Percentiles rank a stretch among this genome's conserved stretches.
Conservation (phyloP, 2,329 filamentous ascomycete genomes). For the Aspergillus sp. region DNA sequence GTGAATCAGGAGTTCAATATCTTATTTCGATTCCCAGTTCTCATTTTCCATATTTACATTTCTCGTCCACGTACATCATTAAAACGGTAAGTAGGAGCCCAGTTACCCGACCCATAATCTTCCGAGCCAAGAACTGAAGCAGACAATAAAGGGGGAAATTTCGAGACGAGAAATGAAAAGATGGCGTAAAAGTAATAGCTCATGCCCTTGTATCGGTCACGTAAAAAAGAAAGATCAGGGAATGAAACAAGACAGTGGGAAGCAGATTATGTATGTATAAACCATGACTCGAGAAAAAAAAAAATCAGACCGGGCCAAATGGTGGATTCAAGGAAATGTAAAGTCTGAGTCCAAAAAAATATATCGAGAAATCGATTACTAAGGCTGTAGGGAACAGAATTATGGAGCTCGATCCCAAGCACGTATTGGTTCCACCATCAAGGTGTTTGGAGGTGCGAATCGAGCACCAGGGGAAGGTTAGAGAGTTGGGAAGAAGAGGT, state of each 20-base stretch:
- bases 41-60: conserved; percentile 34
- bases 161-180: neutral
- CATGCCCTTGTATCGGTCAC: neutral
- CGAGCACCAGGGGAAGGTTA: conserved; percentile 15
- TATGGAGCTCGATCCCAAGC: conserved; percentile 10
- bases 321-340: neutral
- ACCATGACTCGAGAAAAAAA: conserved; percentile 11
- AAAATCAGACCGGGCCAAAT: conserved; percentile 7
- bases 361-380: conserved; percentile 13
- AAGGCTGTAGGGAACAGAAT: conserved; percentile 7
- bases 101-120: conserved; percentile 25
- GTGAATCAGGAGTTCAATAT: neutral
- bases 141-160: conserved; percentile 1
- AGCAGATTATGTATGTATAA: conserved; percentile 19
- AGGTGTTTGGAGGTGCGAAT: conserved; percentile 27
- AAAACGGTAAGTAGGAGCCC: conserved; percentile 32
- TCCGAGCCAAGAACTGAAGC: conserved; percentile 17
- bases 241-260: conserved; percentile 1
- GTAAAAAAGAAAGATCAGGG: neutral
- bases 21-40: conserved; percentile 19
- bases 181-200: conserved; percentile 4
- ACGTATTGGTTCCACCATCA: conserved; percentile 31
- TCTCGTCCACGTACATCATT: conserved; percentile 37
- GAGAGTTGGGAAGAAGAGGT: conserved; percentile 16
- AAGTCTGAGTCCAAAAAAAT: conserved; percentile 6